Base-by-base conservation (phyloP, 768 basidiomycete species). In the Russula lepida region DNA sequence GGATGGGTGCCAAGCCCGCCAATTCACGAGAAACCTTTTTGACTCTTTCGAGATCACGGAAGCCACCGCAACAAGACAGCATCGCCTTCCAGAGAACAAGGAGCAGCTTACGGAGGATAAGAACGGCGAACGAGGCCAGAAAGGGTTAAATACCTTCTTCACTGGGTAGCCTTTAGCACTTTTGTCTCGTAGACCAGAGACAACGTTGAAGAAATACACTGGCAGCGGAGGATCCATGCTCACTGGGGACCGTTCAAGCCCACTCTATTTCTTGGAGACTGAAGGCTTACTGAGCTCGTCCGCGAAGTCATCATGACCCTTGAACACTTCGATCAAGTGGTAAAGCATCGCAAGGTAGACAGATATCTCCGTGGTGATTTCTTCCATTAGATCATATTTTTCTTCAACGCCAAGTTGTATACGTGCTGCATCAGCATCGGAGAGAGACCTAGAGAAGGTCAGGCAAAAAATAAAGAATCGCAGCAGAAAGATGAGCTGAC, bases 261-360 rank as follows among this genome's bases (percentile, higher is more conserved):
- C 47, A 67, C 15, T 46, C 32, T 33, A 19, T 13, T 56, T 48
- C 17, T 47, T 19, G 15, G 21, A 35, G 19, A 41, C 46, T 11
- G 6, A 73, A 44, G 43, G 32, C 95, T 78, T 74, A 97, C 95
- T 98, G 51, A 98, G 78, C 74, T 98, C 95, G 67, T 97, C 94
- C 2, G 91, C 94, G 71, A 98, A 98, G 67, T 93, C 86, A 60
- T 95, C 92, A 66, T 97, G 89, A 3, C 88, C 86, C 70, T 95
- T 89, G 74, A 92, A 93, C 28, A 94, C 81, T 74, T 98, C 95
- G 15, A 98, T 86, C 57, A 98, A 75, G 70, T 97, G 93, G 71
- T 98, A 99, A 47, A 98, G 76, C 85, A 98, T 92, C 9, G 91
- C 93, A 32, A 98, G 81, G 68, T 92, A 91, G n/a, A 94, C 85